Evolutionary conservation across 495 filamentous ascomycete species (phyloP).

Genomic region (Neurospora hispaniola): DNA sequence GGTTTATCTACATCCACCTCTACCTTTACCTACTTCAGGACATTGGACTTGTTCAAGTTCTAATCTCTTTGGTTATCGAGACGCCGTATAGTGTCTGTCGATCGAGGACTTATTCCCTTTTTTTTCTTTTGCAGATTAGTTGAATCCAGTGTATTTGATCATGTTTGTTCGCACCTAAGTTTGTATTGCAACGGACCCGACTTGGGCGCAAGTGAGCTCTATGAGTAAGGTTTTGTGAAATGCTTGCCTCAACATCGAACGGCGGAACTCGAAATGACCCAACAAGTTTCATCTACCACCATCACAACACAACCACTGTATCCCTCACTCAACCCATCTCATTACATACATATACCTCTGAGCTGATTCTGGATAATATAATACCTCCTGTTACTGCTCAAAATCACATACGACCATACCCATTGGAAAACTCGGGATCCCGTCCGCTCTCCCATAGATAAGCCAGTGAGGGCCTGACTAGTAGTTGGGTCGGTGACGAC

Average conservation of each 20-base stretch:
- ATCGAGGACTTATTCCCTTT: neutral
- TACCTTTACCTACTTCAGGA: neutral
- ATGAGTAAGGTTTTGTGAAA: too few species aligned
- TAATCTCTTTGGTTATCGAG: neutral
- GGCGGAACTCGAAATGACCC: too few species aligned
- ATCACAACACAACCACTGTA: too few species aligned
- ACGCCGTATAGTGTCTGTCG: neutral
- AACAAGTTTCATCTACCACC: too few species aligned
- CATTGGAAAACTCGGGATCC: constrained; percentile 36
- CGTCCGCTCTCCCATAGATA: constrained; percentile 41
- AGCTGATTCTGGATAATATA: neutral
- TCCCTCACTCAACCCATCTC: too few species aligned
- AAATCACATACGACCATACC: constrained; percentile 34
- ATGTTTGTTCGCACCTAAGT: neutral
- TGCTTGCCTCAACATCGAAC: too few species aligned
- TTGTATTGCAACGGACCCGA: too few species aligned
- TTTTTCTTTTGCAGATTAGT: neutral
- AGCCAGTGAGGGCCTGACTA: constrained; percentile 24
- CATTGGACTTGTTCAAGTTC: neutral
- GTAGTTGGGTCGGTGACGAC: constrained; percentile 42
- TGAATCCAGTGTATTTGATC: neutral
- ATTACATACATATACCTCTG: too few species aligned
- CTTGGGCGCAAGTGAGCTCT: too few species aligned
- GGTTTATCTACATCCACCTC: neutral
- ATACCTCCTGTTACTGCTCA: fast-evolving